Evolutionary conservation across 306 rosid genomes (phyloP).

Genomic region (Quercus aquifolioides): DNA sequence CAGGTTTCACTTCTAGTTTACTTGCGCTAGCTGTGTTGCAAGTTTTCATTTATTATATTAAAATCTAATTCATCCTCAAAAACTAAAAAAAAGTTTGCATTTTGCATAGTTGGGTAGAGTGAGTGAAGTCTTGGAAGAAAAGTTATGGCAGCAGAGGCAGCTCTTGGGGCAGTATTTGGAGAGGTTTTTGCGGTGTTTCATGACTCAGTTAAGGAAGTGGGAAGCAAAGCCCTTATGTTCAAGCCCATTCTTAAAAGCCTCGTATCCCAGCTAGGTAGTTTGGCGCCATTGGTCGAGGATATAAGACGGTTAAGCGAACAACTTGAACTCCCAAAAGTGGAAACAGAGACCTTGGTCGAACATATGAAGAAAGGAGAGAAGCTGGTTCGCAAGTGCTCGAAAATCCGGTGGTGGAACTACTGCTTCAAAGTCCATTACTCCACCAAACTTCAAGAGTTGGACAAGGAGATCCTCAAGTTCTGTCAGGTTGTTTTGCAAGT

Average conservation of each 20-base stretch:
- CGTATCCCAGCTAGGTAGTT: background rate
- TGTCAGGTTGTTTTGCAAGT: conserved; percentile 14
- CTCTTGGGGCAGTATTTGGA: conserved; percentile 28
- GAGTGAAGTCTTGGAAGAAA: too few relatives aligned
- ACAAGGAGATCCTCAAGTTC: conserved; percentile 8
- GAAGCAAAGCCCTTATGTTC: conserved; percentile 23
- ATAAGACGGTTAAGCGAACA: conserved; percentile 16
- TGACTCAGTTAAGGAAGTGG: background rate
- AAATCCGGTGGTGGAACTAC: conserved; percentile 32
- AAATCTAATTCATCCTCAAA: too few relatives aligned
- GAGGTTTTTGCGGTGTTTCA: conserved; percentile 17
- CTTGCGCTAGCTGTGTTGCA: too few relatives aligned
- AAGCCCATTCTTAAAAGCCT: conserved; percentile 16
- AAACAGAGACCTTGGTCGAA: conserved; percentile 1
- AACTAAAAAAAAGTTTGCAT: too few relatives aligned
- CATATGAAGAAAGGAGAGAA: conserved; percentile 18
- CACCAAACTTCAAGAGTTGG: conserved; percentile 30
- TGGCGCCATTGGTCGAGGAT: conserved; percentile 19
- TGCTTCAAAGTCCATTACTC: conserved; percentile 18
- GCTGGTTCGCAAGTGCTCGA: conserved; percentile 32
- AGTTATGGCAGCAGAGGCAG: conserved; percentile 6
- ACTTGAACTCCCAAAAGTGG: conserved; percentile 26
- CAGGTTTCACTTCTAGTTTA: too few relatives aligned
- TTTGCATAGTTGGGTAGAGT: too few relatives aligned
- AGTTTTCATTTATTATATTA: too few relatives aligned